Base-by-base conservation (phyloP, 2,329 filamentous ascomycete species). In the Exophiala sp. region DNA sequence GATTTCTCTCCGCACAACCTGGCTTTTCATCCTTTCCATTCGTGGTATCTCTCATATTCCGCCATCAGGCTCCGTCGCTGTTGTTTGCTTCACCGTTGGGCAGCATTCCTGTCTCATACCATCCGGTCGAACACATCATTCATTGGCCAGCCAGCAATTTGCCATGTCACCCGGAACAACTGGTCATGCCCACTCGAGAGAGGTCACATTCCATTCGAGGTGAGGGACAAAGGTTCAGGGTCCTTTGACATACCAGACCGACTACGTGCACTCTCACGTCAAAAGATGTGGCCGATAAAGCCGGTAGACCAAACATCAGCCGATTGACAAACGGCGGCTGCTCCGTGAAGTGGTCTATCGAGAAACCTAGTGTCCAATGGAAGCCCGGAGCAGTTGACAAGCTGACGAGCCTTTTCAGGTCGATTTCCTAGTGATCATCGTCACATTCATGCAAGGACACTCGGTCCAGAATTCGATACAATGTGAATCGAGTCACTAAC, bases 1-100 rank as follows among this genome's bases (percentile, higher is more conserved):
- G n/a, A n/a, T n/a, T n/a, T n/a, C n/a, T n/a, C n/a, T n/a, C n/a
- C n/a, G n/a, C n/a, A n/a, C n/a, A n/a, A n/a, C n/a, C n/a, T n/a
- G n/a, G n/a, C n/a, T n/a, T n/a, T n/a, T n/a, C n/a, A 32, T 32
- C 7, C 29, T 32, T 32, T 32, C 34, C 18, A 18, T 16, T 37
- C 7, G 34, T 34, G 37, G 11, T 23, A 34, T 23, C 18, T 27
- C 4, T 42, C 35, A 32, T 19, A 19, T 6, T 24, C 19, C 37
- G 43, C 24, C 24, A 30, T 47, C 38, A 7, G 24, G 16, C 40
- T 29, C 24, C 24, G 13, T 16, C 24, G 13, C n/a, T 14, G 3
- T 11, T 32, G 34, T 43, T 32, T 46, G 49, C 49, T 40, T 52
- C 49, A 47, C 39, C 43, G 43, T 52, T 52, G 49, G 49, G 49